Conservation (phyloP, 202 grass and related monocot species). For the Setaria italica region DNA sequence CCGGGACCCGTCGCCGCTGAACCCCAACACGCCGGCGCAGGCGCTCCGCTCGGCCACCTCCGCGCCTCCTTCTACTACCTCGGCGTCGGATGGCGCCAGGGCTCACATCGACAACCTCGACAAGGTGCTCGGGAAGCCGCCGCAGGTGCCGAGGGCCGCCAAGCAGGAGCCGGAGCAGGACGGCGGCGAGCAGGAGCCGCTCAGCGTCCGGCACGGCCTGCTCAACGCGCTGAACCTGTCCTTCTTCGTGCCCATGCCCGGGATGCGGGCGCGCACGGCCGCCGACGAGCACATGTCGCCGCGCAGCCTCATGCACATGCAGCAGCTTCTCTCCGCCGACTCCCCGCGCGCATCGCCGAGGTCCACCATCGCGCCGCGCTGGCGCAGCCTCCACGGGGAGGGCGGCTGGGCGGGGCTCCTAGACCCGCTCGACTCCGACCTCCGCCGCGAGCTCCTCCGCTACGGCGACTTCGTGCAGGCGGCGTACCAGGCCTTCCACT, state of each 20-base stretch:
- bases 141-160: constrained; percentile 12
- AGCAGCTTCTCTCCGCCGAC: constrained; percentile 66
- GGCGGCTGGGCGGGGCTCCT: constrained; percentile 73
- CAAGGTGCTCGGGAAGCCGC: constrained; percentile 70
- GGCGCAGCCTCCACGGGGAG: constrained; percentile 74
- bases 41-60: constrained; percentile 19
- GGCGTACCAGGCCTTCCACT: constrained; percentile 87
- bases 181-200: constrained; percentile 45
- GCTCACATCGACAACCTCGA: constrained; percentile 75
- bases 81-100: constrained; percentile 15
- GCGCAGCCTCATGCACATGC: constrained; percentile 76
- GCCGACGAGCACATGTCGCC: constrained; percentile 81
- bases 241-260: constrained; percentile 52
- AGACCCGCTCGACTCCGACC: constrained; percentile 79
- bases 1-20: constrained; percentile 64
- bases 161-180: neutral
- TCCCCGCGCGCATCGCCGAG: constrained; percentile 68
- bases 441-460: constrained; percentile 87
- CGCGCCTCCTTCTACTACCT: neutral
- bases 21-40: constrained; percentile 53
- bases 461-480: constrained; percentile 82
- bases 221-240: constrained; percentile 70
- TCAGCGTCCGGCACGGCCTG: constrained; percentile 50
- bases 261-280: constrained; percentile 44
- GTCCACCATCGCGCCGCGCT: constrained; percentile 61